A percentile compares a stretch with the other conserved stretches of the same genome.
phyloP scores from a whole-genome alignment of 129 eudicot species.

The Solidago caesia region DNA sequence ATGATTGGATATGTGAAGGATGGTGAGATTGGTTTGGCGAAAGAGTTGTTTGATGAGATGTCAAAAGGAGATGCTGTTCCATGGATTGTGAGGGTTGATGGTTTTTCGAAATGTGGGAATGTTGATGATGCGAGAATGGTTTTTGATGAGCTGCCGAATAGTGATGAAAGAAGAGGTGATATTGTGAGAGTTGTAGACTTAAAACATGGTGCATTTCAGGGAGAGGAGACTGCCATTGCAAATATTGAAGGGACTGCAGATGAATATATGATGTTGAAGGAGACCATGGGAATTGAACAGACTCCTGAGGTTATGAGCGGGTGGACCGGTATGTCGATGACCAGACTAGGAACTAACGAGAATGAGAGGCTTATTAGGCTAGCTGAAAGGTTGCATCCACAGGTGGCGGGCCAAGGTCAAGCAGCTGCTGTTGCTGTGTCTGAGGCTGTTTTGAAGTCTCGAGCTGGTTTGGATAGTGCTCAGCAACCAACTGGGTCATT shows the following conservation, averaged over 20 bases:
- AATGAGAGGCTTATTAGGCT: slow-evolving; percentile 79
- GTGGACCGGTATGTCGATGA: slow-evolving; percentile 96
- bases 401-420: slow-evolving; percentile 87
- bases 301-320: slow-evolving; percentile 96
- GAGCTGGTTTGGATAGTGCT: slow-evolving; percentile 93
- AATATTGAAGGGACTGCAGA: slow-evolving; percentile 57
- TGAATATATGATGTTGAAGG: slow-evolving; percentile 68
- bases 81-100: slow-evolving; percentile 48
- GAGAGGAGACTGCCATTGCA: slow-evolving; percentile 75
- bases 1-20: slow-evolving; percentile 45
- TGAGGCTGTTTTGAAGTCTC: slow-evolving; percentile 85
- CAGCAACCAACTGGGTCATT: slow-evolving; percentile 97
- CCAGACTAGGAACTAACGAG: slow-evolving; percentile 85
- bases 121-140: slow-evolving; percentile 38
- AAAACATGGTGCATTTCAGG: slow-evolving; percentile 84
- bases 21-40: slow-evolving; percentile 29
- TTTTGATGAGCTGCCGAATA: slow-evolving; percentile 39
- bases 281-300: slow-evolving; percentile 90
- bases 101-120: slow-evolving; percentile 36
- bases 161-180: slow-evolving; percentile 85
- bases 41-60: slow-evolving; percentile 41
- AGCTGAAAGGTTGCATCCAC: slow-evolving; percentile 66
- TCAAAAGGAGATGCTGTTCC: slow-evolving; percentile 32
- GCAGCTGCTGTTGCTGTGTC: slow-evolving; percentile 91
- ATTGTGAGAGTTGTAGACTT: slow-evolving; percentile 87